Conservation (phyloP, 2,329 filamentous ascomycete genomes). For the Dryadomyces quercus-mongolicae region DNA sequence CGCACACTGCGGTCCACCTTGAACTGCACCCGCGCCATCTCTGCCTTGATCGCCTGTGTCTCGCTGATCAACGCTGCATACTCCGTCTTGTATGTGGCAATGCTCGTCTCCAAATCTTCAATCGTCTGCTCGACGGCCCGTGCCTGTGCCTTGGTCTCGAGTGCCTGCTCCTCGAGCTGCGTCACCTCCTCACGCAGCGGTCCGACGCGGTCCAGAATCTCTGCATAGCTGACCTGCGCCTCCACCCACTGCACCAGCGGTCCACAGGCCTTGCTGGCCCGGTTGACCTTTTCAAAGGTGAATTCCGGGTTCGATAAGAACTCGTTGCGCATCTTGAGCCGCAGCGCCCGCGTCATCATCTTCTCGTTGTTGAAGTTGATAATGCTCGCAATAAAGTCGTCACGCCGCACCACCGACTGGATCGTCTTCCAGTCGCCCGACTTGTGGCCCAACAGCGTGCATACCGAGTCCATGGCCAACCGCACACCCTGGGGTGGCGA, state of each 20-base stretch:
- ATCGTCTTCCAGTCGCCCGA: conserved; percentile 89
- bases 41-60: conserved; percentile 90
- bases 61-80: conserved; percentile 94
- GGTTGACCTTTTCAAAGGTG: conserved; percentile 91
- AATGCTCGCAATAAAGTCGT: conserved; percentile 97
- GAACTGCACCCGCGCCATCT: conserved; percentile 93
- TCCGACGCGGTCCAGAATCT: conserved; percentile 87
- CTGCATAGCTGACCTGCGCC: conserved; percentile 95
- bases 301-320: conserved; percentile 91
- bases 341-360: conserved; percentile 76
- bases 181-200: conserved; percentile 84
- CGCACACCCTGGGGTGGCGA: conserved; percentile 85
- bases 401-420: conserved; percentile 73
- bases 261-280: conserved; percentile 91
- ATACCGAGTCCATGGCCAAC: conserved; percentile 90
- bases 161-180: conserved; percentile 73
- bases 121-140: conserved; percentile 86
- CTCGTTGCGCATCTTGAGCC: conserved; percentile 83
- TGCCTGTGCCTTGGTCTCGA: conserved; percentile 88
- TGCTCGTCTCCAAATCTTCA: conserved; percentile 71
- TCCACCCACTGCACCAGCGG: conserved; percentile 94
- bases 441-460: conserved; percentile 84
- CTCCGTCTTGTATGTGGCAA: conserved; percentile 89
- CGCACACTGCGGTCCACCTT: conserved; percentile 96
- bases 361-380: conserved; percentile 93